phyloP scores from a whole-genome alignment of 2,329 filamentous ascomycete genomes.

The Orbilia oligospora region DNA sequence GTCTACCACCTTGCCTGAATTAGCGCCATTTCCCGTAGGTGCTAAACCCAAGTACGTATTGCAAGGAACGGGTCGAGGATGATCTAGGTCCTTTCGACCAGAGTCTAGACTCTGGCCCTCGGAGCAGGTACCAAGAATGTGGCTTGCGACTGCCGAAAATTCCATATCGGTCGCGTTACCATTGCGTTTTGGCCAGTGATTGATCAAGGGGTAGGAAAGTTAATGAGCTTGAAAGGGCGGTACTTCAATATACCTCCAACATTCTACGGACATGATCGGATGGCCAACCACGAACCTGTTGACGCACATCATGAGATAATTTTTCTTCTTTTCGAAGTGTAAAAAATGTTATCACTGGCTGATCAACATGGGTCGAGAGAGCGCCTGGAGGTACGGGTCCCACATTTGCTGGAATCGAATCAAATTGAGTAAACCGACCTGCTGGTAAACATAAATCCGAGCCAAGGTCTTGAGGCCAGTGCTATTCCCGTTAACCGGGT shows the following conservation, averaged over 20 bases:
- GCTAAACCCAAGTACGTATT: constrained; percentile 16
- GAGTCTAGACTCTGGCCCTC: constrained; percentile 42
- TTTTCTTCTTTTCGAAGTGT: not conserved
- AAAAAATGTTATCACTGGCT: constrained; percentile 4
- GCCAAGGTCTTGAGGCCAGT: constrained; percentile 15
- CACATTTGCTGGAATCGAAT: constrained; percentile 9
- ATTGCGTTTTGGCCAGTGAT: constrained; percentile 37
- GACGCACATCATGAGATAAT: not conserved
- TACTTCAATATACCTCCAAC: constrained; percentile 41
- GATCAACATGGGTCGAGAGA: constrained; percentile 12
- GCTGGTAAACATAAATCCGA: constrained; percentile 37
- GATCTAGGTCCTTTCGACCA: constrained; percentile 21
- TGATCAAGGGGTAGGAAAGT: constrained; percentile 29
- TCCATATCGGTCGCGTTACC: constrained; percentile 25
- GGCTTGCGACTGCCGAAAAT: constrained; percentile 52
- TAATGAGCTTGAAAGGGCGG: constrained; percentile 5
- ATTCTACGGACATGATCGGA: constrained; percentile 46
- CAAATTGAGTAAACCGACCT: constrained; percentile 30
- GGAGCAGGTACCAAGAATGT: constrained; percentile 55
- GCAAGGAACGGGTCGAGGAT: constrained; percentile 1
- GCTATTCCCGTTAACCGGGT: constrained; percentile 38
- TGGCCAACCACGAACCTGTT: constrained; percentile 6
- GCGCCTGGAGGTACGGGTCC: constrained; percentile 26
- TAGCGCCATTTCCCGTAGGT: not conserved
- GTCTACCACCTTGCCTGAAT: not conserved